Percentiles rank a stretch among this genome's conserved stretches.
Conservation (phyloP, 78 protist genomes). For the Dictyostelium purpureum region DNA sequence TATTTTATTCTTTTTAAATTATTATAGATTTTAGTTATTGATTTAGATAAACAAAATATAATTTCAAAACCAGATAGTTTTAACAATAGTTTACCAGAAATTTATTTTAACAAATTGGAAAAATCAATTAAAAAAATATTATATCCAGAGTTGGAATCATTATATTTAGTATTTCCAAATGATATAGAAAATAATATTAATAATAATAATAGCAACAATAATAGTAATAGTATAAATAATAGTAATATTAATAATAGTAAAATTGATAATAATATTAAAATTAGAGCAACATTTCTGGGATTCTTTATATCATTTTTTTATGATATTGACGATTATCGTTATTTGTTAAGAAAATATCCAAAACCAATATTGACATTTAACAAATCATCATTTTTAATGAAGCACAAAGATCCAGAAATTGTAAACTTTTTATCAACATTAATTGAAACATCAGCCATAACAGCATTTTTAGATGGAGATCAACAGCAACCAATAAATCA, state of each 20-base stretch:
- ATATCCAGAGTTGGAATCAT: slow-evolving; percentile 13
- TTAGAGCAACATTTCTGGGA: slow-evolving; percentile 40
- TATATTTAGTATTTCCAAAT: slow-evolving; percentile 27
- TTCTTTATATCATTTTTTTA: slow-evolving; percentile 68
- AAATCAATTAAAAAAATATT: not conserved
- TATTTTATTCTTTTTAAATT: not conserved
- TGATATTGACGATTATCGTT: slow-evolving; percentile 32
- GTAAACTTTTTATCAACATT: slow-evolving; percentile 50
- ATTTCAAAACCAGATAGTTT: not conserved
- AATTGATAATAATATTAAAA: not conserved
- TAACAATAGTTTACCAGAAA: slow-evolving; percentile 17
- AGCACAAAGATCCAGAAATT: slow-evolving; percentile 44
- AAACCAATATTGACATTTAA: slow-evolving; percentile 71
- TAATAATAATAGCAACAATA: no score
- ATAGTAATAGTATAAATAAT: not conserved
- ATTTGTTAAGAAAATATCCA: slow-evolving; percentile 70
- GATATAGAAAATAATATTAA: not conserved
- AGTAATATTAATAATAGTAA: not conserved
- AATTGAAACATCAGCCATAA: slow-evolving; percentile 74
- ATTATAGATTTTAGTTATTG: slow-evolving; percentile 56
- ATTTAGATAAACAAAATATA: slow-evolving; percentile 67
- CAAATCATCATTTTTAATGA: slow-evolving; percentile 57
- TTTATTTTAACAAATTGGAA: not conserved
- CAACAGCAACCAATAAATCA: not conserved
- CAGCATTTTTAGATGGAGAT: slow-evolving; percentile 57